Evolutionary conservation across 352 stramenopile genomes (phyloP), one percentile per base, ranked within the genome.

Genomic region (Sclerospora graminicola): DNA sequence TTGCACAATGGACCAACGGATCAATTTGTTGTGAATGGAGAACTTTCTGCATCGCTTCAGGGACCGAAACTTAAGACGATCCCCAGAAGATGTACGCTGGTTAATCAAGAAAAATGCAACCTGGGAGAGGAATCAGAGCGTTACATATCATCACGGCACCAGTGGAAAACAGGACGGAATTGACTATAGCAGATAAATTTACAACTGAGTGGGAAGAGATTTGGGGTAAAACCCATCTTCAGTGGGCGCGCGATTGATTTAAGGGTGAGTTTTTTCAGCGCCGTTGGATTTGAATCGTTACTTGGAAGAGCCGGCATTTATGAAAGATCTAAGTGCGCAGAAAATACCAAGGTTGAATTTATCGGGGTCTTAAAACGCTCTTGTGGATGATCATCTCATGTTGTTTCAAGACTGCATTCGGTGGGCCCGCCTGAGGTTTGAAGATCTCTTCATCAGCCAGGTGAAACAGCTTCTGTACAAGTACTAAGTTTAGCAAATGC

Each of bases 211-310:
- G n/a, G n/a, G n/a, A n/a, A n/a, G n/a, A n/a, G n/a, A n/a, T n/a
- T n/a, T n/a, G n/a, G n/a, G n/a, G n/a, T n/a, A n/a, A n/a, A n/a
- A n/a, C n/a, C n/a, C n/a, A n/a, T 11, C 65, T 99, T 11, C 93
- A 98, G 60, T 99, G 96, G 95, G 95, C 96, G 18, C 84, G 96
- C 27, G 96, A 99, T 67, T 98, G 91, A 78, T 99, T 99, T 66
- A 95, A 99, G 67, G 96, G 95, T 15, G 85, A 94, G 41, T 99
- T 99, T 69, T 97, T 97, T 55, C 94, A 99, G 82, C 79, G 9
- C 84, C 93, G 5, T 93, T 96, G 24, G 95, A 99, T 60, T 95
- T 96, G 19, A 98, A 98, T 64, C 65, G 83, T 52, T 98, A 97
- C 47, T 58, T 97, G 18, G 54, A 71, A 39, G 73, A 71, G 29